These are phyloP conservation scores for Zelopaecilomyces penicillatus DNA, from an alignment of 2,329 filamentous ascomycete genomes.

Conservation along the genomic window DNA sequence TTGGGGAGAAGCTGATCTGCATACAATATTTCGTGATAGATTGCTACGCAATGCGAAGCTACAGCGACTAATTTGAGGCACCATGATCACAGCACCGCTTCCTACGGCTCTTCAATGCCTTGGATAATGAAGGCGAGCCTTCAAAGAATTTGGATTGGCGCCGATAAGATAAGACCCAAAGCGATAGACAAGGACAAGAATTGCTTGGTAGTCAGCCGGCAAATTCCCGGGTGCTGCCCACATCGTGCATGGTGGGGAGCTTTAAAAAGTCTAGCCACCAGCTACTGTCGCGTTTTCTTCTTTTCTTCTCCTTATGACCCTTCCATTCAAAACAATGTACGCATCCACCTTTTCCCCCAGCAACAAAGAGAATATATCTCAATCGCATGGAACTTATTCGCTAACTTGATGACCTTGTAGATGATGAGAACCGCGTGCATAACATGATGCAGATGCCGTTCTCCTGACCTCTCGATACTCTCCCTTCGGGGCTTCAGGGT, in stretches of 20 bases:
- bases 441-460: constrained; percentile 70
- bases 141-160: constrained; percentile 1
- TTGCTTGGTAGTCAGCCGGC: constrained; percentile 15
- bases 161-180: constrained; percentile 7
- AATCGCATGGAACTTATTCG: constrained; percentile 2
- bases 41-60: constrained; percentile 14
- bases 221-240: constrained; percentile 18
- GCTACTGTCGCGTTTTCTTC: constrained; percentile 32
- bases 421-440: constrained; percentile 99
- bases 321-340: constrained; percentile 99
- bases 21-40: neutral
- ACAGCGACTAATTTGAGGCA: constrained; percentile 17
- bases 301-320: constrained; percentile 67
- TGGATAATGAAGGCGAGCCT: neutral
- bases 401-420: constrained; percentile 40
- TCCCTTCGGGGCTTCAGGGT: constrained; percentile 88
- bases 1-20: constrained; percentile 8
- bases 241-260: constrained; percentile 12
- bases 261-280: constrained; percentile 29
- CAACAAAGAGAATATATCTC: constrained; percentile 9
- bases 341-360: constrained; percentile 28
- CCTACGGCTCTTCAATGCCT: constrained; percentile 1
- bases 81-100: constrained; percentile 11
- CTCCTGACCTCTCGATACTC: constrained; percentile 64
- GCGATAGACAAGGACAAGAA: neutral